Evolutionary conservation across 1,284 basidiomycete genomes (phyloP).

Genomic region (Ceratobasidium sp.): DNA sequence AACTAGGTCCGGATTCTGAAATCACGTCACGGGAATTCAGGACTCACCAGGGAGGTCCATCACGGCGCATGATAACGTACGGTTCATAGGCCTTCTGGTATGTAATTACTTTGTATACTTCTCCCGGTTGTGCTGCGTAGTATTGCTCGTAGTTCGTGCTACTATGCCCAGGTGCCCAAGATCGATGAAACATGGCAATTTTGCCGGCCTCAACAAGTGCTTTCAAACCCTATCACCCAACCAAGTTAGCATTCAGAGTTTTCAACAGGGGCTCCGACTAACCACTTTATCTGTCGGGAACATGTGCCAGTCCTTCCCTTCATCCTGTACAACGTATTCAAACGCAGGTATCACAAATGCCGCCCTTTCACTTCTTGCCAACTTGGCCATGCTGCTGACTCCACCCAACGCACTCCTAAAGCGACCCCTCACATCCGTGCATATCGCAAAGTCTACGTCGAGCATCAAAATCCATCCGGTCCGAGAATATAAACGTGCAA

Average conservation of each 20-base stretch:
- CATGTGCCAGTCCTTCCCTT: conserved; percentile 60
- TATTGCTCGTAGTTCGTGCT: conserved; percentile 76
- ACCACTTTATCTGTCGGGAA: conserved; percentile 75
- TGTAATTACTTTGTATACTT: conserved; percentile 71
- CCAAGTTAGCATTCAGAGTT: conserved; percentile 7
- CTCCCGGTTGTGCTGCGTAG: conserved; percentile 65
- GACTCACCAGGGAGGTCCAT: conserved; percentile 72
- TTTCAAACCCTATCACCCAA: conserved; percentile 57
- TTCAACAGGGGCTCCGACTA: conserved; percentile 36
- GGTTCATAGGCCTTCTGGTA: conserved; percentile 86
- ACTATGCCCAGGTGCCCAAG: conserved; percentile 79
- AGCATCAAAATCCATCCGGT: conserved; percentile 87
- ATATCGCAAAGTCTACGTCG: conserved; percentile 83
- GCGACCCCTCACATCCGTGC: conserved; percentile 73
- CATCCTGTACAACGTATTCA: conserved; percentile 68
- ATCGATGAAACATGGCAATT: conserved; percentile 75
- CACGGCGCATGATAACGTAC: conserved; percentile 78
- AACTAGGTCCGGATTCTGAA: too few species aligned
- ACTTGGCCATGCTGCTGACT: conserved; percentile 50
- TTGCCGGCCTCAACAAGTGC: conserved; percentile 60
- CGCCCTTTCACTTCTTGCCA: conserved; percentile 56
- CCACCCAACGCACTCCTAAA: conserved; percentile 51
- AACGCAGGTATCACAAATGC: conserved; percentile 82
- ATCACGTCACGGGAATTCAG: too few species aligned
- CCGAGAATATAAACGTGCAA: conserved; percentile 77